Percentiles rank a stretch among this genome's conserved stretches.
Evolutionary conservation across 257 asterid species (phyloP).

Genomic region (Schizonepeta tenuifolia): DNA sequence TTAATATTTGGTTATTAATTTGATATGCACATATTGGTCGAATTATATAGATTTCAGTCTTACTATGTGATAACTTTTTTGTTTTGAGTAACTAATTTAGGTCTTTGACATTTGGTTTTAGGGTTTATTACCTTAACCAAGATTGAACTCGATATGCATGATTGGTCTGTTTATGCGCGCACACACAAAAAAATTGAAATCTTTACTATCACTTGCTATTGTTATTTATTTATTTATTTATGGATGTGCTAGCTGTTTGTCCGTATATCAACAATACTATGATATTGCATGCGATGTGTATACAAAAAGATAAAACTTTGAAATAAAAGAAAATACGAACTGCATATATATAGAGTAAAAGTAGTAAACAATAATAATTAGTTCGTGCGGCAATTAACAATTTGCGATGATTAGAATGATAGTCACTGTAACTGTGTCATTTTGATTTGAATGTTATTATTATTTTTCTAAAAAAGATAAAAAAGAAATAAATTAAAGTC

Average conservation of each 20-base stretch:
- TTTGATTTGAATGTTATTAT: background rate
- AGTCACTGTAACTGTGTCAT: background rate
- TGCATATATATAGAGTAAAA: background rate
- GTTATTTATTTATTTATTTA: too few species aligned
- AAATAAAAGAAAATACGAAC: background rate
- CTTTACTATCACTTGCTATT: background rate
- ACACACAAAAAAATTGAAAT: background rate
- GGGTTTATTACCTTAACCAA: slow-evolving; percentile 1
- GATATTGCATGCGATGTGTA: background rate
- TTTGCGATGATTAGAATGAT: slow-evolving; percentile 15
- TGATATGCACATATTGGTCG: too few species aligned
- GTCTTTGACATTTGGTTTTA: background rate
- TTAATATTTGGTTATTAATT: too few species aligned
- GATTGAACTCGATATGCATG: background rate
- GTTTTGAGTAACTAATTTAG: background rate
- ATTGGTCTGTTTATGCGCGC: background rate
- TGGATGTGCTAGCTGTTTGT: too few species aligned
- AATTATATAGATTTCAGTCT: too few species aligned
- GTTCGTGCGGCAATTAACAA: slow-evolving; percentile 26
- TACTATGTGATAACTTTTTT: too few species aligned
- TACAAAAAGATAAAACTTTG: too few species aligned
- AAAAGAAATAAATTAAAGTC: background rate
- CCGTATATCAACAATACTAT: background rate
- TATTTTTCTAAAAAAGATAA: background rate
- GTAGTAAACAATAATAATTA: background rate